These are phyloP conservation scores for Fusarium dimerum DNA, from an alignment of 2,329 filamentous ascomycete species.

Conservation along the genomic window DNA sequence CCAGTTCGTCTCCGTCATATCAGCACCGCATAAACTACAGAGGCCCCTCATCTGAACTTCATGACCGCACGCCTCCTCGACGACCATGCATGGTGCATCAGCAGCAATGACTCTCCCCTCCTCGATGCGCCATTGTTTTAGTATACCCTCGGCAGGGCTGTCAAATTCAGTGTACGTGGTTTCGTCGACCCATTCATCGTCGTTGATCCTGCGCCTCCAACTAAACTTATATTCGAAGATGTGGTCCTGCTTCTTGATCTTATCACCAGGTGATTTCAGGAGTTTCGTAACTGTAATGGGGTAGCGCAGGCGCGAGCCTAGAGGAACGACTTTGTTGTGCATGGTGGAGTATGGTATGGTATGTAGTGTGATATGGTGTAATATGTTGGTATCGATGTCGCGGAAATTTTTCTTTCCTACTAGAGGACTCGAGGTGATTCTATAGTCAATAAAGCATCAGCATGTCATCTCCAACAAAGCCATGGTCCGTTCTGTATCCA, in stretches of 20 bases:
- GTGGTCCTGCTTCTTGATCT: slow-evolving; percentile 72
- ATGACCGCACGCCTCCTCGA: slow-evolving; percentile 90
- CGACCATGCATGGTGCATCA: slow-evolving; percentile 65
- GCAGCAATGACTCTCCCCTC: slow-evolving; percentile 64
- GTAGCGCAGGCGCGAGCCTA: slow-evolving; percentile 74
- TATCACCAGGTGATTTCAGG: slow-evolving; percentile 73
- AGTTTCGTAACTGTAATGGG: slow-evolving; percentile 90
- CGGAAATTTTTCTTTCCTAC: slow-evolving; percentile 2
- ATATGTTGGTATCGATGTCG: slow-evolving; percentile 1
- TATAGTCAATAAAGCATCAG: slow-evolving; percentile 13
- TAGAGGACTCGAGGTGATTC: slow-evolving; percentile 10
- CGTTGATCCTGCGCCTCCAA: slow-evolving; percentile 74
- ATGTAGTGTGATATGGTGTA: slow-evolving; percentile 1
- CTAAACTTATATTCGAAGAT: slow-evolving; percentile 88
- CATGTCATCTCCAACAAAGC: not conserved
- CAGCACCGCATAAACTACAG: slow-evolving; percentile 89
- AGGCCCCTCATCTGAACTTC: slow-evolving; percentile 88
- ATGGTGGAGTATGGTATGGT: slow-evolving; percentile 26
- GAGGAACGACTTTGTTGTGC: slow-evolving; percentile 46
- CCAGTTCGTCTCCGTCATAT: slow-evolving; percentile 91
- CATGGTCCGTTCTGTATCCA: not conserved
- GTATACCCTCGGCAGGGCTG: slow-evolving; percentile 77
- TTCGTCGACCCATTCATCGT: slow-evolving; percentile 60
- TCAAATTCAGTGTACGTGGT: slow-evolving; percentile 78
- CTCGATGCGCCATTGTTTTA: slow-evolving; percentile 74